A percentile compares a stretch with the other conserved stretches of the same genome.
Evolutionary conservation across 768 basidiomycete genomes (phyloP).

Genomic region (Xerocomus potaroensis): DNA sequence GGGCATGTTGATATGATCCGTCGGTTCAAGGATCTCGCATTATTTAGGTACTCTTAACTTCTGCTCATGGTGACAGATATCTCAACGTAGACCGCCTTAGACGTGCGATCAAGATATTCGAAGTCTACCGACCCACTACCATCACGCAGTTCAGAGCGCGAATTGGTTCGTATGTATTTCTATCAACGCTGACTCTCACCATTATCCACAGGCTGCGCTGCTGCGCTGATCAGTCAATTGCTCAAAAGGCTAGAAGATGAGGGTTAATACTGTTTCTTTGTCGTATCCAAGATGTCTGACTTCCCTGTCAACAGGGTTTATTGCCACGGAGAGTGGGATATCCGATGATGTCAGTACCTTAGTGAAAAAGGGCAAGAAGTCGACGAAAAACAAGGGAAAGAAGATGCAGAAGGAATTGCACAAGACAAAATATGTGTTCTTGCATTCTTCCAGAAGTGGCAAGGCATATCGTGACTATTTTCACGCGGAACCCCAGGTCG

Average conservation of each 20-base stretch:
- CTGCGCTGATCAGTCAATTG: constrained; percentile 53
- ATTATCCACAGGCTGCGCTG: constrained; percentile 43
- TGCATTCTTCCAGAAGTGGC: constrained; percentile 41
- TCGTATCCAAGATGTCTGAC: constrained; percentile 5
- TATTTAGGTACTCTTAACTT: constrained; percentile 51
- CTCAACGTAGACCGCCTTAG: constrained; percentile 31
- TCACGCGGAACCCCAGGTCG: constrained; percentile 53
- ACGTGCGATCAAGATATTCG: constrained; percentile 67
- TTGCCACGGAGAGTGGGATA: constrained; percentile 46
- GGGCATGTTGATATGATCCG: constrained; percentile 53
- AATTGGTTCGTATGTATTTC: constrained; percentile 45
- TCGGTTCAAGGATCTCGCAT: constrained; percentile 64
- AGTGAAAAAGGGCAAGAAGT: constrained; percentile 38
- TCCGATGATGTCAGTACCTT: constrained; percentile 47
- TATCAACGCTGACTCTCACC: constrained; percentile 4
- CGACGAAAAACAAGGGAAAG: constrained; percentile 40
- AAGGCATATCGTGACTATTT: constrained; percentile 65
- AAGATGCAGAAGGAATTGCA: constrained; percentile 48
- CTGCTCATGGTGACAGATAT: background rate
- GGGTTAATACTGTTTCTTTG: constrained; percentile 38
- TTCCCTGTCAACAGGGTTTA: constrained; percentile 47
- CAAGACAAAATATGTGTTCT: constrained; percentile 56
- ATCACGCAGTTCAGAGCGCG: constrained; percentile 53
- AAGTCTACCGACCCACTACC: constrained; percentile 42
- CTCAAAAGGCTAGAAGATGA: constrained; percentile 68